Evolutionary conservation across 345 rosid species (phyloP).

Genomic region (Passiflora organensis): DNA sequence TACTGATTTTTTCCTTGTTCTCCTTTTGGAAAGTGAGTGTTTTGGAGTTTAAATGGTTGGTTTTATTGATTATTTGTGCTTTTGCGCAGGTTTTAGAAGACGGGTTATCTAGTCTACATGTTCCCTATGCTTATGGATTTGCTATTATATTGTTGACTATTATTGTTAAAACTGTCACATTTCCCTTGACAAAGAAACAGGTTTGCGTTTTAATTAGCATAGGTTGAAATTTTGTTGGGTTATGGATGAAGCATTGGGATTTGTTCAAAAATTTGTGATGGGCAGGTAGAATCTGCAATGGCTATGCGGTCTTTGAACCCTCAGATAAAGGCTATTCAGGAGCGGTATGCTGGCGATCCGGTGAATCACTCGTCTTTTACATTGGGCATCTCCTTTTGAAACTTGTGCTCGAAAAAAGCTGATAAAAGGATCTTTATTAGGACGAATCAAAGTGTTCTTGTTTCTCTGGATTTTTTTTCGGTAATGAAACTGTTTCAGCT

Average conservation of each 20-base stretch:
- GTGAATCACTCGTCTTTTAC: slow-evolving; percentile 23
- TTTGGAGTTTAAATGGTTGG: neutral
- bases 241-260: neutral
- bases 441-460: neutral
- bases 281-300: slow-evolving; percentile 90
- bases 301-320: slow-evolving; percentile 92
- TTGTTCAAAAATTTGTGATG: slow-evolving; percentile 8
- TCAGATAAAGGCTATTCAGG: slow-evolving; percentile 83
- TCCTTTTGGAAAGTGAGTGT: neutral
- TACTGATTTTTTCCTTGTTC: slow-evolving; percentile 5
- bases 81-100: slow-evolving; percentile 67
- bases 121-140: slow-evolving; percentile 85
- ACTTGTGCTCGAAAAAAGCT: neutral
- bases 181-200: slow-evolving; percentile 94
- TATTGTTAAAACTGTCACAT: slow-evolving; percentile 88
- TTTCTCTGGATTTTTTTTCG: too few relatives aligned
- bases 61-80: neutral
- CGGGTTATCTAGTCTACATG: slow-evolving; percentile 69
- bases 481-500: neutral
- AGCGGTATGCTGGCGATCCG: slow-evolving; percentile 83
- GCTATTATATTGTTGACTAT: slow-evolving; percentile 85
- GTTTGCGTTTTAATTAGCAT: slow-evolving; percentile 26
- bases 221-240: neutral
- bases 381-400: neutral
- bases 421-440: too few relatives aligned